These are phyloP conservation scores for Wallacemonas rigidus DNA, from an alignment of 208 protist species.

Conservation along the genomic window DNA sequence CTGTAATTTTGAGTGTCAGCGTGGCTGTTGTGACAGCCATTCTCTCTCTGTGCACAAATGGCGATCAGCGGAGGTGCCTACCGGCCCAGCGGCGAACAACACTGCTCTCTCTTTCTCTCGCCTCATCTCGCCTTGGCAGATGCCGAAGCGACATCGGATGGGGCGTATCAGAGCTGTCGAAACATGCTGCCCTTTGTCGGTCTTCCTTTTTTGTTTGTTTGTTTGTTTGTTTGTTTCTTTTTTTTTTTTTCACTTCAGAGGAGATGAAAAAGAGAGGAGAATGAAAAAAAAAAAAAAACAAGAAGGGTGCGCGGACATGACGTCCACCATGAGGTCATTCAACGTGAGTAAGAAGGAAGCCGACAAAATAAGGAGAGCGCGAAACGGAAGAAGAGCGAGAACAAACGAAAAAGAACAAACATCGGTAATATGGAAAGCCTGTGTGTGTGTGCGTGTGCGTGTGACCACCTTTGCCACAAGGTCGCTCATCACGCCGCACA, in stretches of 20 bases:
- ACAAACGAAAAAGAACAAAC: background rate
- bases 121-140: background rate
- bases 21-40: too few species aligned
- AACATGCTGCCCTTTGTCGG: too few species aligned
- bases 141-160: background rate
- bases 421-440: too few species aligned
- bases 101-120: background rate
- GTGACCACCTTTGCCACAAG: too few species aligned
- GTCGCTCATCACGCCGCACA: too few species aligned
- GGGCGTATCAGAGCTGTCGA: too few species aligned
- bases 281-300: slow-evolving; percentile 2
- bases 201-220: background rate
- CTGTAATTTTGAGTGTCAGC: too few species aligned
- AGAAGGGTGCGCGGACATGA: slow-evolving; percentile 1
- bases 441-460: too few species aligned
- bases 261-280: background rate
- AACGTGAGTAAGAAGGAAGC: background rate
- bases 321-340: background rate
- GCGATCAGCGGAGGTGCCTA: background rate
- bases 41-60: background rate
- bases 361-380: slow-evolving; percentile 2
- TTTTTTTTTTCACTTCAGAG: background rate
- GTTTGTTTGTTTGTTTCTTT: background rate
- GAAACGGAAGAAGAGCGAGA: background rate
- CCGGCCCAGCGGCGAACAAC: too few species aligned